Evolutionary conservation across 2,329 filamentous ascomycete species (phyloP).

Genomic region (Xylaria sp.): DNA sequence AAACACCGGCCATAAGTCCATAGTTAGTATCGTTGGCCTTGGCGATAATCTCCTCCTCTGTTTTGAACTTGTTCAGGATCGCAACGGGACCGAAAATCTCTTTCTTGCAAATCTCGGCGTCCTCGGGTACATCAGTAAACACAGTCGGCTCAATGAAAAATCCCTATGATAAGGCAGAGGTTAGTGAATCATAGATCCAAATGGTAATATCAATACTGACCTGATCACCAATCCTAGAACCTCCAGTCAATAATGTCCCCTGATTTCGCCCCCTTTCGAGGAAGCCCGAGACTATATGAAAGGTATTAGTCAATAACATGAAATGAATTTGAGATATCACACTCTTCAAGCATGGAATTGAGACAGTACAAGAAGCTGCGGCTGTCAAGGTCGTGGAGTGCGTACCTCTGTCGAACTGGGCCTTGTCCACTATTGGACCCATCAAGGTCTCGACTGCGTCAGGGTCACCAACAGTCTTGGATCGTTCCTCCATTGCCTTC

Average conservation of each 20-base stretch:
- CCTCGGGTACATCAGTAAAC: constrained; percentile 56
- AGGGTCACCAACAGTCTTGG: constrained; percentile 31
- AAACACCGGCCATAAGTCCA: constrained; percentile 60
- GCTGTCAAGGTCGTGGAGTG: too few species aligned
- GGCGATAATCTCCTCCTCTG: constrained; percentile 65
- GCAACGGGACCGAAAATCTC: constrained; percentile 70
- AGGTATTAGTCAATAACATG: too few species aligned
- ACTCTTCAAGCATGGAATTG: too few species aligned
- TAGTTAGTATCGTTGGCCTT: constrained; percentile 66
- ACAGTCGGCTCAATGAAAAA: constrained; percentile 60
- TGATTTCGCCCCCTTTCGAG: constrained; percentile 56
- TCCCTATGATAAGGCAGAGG: constrained; percentile 44
- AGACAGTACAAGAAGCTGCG: too few species aligned
- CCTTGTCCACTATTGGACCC: constrained; percentile 65
- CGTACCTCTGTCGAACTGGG: constrained; percentile 55
- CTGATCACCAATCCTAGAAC: constrained; percentile 39
- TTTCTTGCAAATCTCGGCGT: constrained; percentile 60
- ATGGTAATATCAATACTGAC: constrained; percentile 51
- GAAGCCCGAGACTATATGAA: constrained; percentile 52
- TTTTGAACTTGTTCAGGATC: constrained; percentile 65
- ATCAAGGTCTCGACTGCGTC: constrained; percentile 28
- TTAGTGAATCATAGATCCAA: constrained; percentile 5
- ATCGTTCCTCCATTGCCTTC: constrained; percentile 36
- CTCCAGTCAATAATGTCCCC: constrained; percentile 54
- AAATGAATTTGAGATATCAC: too few species aligned